Conservation (phyloP, 495 filamentous ascomycete genomes). For the Rhizodiscina lignyota region DNA sequence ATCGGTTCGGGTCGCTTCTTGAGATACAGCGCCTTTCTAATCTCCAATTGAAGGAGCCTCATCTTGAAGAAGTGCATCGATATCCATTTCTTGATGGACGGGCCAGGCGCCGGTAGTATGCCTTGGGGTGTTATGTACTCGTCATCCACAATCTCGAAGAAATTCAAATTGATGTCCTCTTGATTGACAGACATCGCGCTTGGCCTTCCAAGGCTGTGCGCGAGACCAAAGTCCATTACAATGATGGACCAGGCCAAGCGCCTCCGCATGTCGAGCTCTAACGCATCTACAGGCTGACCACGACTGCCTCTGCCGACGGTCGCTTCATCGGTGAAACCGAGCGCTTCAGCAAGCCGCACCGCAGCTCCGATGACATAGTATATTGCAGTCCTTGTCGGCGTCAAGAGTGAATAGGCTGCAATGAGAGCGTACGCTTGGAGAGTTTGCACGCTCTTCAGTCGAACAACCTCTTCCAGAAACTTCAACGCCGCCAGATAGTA, state of each 20-base stretch:
- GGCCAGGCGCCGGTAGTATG: constrained; percentile 44
- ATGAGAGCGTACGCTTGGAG: constrained; percentile 82
- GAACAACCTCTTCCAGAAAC: constrained; percentile 59
- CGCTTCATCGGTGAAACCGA: constrained; percentile 71
- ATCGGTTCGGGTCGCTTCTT: constrained; percentile 55
- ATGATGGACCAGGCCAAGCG: constrained; percentile 72
- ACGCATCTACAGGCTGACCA: constrained; percentile 31
- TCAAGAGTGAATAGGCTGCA: constrained; percentile 80
- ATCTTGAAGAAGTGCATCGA: constrained; percentile 88
- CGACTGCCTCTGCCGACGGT: constrained; percentile 37
- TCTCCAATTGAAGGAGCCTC: constrained; percentile 75
- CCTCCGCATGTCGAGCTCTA: constrained; percentile 76
- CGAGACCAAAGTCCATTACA: constrained; percentile 73
- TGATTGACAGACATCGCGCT: constrained; percentile 61
- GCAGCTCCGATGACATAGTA: constrained; percentile 86
- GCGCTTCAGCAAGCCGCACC: constrained; percentile 67
- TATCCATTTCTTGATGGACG: constrained; percentile 62
- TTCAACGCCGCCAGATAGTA: constrained; percentile 80
- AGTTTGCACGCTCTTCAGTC: constrained; percentile 67
- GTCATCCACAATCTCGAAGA: constrained; percentile 65
- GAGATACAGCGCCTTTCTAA: constrained; percentile 66
- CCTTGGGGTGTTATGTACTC: constrained; percentile 64
- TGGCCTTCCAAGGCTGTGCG: constrained; percentile 71
- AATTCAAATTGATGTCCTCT: constrained; percentile 68
- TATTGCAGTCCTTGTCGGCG: constrained; percentile 72